Evolutionary conservation across 2,329 filamentous ascomycete species (phyloP).

Genomic region (Davidsoniella virescens): DNA sequence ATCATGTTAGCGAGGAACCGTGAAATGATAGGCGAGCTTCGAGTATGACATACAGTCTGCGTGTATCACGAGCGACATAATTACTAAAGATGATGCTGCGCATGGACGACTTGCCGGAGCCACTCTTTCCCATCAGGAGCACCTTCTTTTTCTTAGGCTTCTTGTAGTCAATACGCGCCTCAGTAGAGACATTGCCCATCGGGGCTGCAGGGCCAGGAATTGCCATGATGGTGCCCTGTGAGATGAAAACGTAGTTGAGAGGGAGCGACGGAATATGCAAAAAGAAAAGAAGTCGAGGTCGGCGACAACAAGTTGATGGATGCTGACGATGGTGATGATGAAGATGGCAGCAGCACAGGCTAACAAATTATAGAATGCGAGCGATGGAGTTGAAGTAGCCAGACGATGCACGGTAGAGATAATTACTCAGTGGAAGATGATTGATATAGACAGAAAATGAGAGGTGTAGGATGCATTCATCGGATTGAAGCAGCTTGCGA

Average conservation of each 20-base stretch:
- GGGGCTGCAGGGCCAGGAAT: conserved; percentile 5
- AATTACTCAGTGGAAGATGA: too few relatives aligned
- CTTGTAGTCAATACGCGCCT: conserved; percentile 32
- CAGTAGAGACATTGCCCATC: conserved; percentile 9
- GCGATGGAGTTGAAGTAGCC: too few relatives aligned
- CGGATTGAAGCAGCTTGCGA: too few relatives aligned
- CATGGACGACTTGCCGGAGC: conserved; percentile 97
- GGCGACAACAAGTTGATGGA: background rate
- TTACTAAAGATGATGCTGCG: conserved; percentile 98
- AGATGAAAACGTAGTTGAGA: background rate
- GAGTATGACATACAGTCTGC: conserved; percentile 44
- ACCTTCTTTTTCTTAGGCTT: conserved; percentile 77
- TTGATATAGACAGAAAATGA: too few relatives aligned
- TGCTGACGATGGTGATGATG: too few relatives aligned
- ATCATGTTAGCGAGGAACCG: background rate
- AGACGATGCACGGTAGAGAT: too few relatives aligned
- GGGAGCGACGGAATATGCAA: background rate
- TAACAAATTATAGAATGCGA: background rate
- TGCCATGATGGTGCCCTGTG: background rate
- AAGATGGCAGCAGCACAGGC: background rate
- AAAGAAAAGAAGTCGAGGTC: background rate
- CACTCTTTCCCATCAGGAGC: conserved; percentile 84
- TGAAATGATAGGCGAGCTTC: background rate
- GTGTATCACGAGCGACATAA: conserved; percentile 91
- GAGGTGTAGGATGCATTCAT: too few relatives aligned